These are phyloP conservation scores for Ramularia collo-cygni DNA, from an alignment of 2,329 filamentous ascomycete genomes.

Conservation along the genomic window DNA sequence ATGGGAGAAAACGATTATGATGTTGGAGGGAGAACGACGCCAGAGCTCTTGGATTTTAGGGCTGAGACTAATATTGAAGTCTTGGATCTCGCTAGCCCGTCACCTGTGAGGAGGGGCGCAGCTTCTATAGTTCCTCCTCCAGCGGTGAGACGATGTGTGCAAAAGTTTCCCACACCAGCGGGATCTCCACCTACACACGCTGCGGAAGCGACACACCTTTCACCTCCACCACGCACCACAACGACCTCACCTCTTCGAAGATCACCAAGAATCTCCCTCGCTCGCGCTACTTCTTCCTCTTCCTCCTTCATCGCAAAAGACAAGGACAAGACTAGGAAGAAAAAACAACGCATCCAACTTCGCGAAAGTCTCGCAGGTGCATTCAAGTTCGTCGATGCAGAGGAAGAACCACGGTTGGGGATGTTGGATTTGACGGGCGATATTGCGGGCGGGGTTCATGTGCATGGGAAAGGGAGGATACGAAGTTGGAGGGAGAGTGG, in stretches of 20 bases:
- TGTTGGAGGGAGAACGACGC: too few species aligned
- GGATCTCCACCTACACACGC: too few species aligned
- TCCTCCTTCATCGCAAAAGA: too few species aligned
- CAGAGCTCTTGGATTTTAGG: too few species aligned
- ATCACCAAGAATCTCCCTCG: constrained; percentile 8
- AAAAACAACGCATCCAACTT: constrained; percentile 23
- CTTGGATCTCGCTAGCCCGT: constrained; percentile 15
- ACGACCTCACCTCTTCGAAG: constrained; percentile 3
- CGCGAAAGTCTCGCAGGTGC: constrained; percentile 28
- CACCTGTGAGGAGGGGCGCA: not conserved
- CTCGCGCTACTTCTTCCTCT: too few species aligned
- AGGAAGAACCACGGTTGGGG: too few species aligned
- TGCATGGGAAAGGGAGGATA: constrained; percentile 9
- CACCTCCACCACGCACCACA: too few species aligned
- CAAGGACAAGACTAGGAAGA: not conserved
- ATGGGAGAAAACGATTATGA: constrained; percentile 6
- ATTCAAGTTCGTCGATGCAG: constrained; percentile 28
- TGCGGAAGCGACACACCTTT: too few species aligned
- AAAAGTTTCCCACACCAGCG: too few species aligned
- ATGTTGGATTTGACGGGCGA: constrained; percentile 25
- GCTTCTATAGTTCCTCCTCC: too few species aligned
- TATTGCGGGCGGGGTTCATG: constrained; percentile 17
- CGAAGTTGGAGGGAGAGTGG: constrained; percentile 28
- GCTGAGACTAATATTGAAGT: constrained; percentile 9
- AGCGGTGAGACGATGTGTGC: too few species aligned